Base-by-base conservation (phyloP, 768 basidiomycete genomes). In the Boletus sp. region DNA sequence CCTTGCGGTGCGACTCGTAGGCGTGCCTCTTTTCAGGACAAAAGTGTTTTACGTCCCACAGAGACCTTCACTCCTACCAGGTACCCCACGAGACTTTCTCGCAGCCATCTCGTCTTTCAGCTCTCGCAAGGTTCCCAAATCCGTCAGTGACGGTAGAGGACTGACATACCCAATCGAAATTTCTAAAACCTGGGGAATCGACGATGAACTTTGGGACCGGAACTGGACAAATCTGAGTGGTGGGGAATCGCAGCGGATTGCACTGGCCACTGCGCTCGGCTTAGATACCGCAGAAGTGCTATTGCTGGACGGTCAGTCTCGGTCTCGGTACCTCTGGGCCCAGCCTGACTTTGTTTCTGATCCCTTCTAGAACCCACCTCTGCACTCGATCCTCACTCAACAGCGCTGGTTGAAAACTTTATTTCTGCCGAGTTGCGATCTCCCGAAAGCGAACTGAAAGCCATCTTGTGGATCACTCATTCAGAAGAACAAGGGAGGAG, bases 401-500 rank as follows among this genome's bases (percentile, higher is more conserved):
- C 86, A 14, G 64, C 75, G 14, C 71, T 78, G 30, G 89, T 96
- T 2, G 94, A 96, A 68, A 72, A 78, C 45, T 80, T 76, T 46
- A 73, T 95, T 14, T 56, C 78, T 5, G 67, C 77, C 8, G 78
- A 85, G 53, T 68, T 94, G 36, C 78, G 69, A 40, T 75, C 78
- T 1, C 53, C 72, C 9, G 73, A 80, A 39, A 76, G 80, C 20
- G 73, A 75, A 35, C 71, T 91, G 51, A 89, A 90, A 67, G 88
- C 91, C 0, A 72, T 92, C 40, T 67, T 94, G 4, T 94, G 92
- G 92, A 91, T 94, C 57, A 94, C 93, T 0, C 92, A 94, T 69
- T 90, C 89, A 0, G 83, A 85, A 3, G 88, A 92, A 59, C 92
- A 94, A 69, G 89, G 84, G 5, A 74, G 80, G 60, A 77, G 90